These are phyloP conservation scores for Ilyonectria destructans DNA, from an alignment of 2,329 filamentous ascomycete species.

Conservation along the genomic window DNA sequence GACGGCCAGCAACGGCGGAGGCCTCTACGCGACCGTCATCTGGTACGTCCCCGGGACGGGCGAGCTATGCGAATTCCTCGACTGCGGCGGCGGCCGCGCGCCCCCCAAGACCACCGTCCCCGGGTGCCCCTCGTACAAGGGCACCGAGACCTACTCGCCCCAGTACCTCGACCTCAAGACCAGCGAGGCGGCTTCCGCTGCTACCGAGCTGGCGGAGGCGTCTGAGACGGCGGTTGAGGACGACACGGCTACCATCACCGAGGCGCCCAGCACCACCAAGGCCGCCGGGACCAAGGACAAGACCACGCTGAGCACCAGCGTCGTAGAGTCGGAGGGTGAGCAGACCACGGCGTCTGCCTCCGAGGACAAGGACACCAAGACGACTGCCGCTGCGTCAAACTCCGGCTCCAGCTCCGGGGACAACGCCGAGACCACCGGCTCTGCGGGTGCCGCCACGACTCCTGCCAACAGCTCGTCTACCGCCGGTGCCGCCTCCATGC, in stretches of 20 bases:
- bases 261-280: slow-evolving; percentile 36
- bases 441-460: slow-evolving; percentile 40
- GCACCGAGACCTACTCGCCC: slow-evolving; percentile 70
- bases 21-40: slow-evolving; percentile 63
- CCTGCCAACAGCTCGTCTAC: slow-evolving; percentile 40
- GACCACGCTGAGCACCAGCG: slow-evolving; percentile 30
- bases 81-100: slow-evolving; percentile 79
- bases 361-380: slow-evolving; percentile 30
- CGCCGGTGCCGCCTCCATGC: slow-evolving; percentile 43
- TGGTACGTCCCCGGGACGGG: slow-evolving; percentile 76
- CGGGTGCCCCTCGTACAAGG: slow-evolving; percentile 71
- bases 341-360: slow-evolving; percentile 8
- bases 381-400: background rate
- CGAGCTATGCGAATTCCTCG: slow-evolving; percentile 75
- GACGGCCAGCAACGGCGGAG: slow-evolving; percentile 47
- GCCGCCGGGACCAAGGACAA: slow-evolving; percentile 26
- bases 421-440: no score
- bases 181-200: slow-evolving; percentile 32
- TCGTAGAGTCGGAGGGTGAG: slow-evolving; percentile 19
- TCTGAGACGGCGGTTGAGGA: slow-evolving; percentile 14
- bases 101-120: slow-evolving; percentile 76
- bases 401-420: slow-evolving; percentile 37
- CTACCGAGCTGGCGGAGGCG: slow-evolving; percentile 5
- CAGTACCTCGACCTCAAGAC: slow-evolving; percentile 61
- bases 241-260: slow-evolving; percentile 38